A percentile compares a stretch with the other conserved stretches of the same genome.
Conservation (phyloP, 1,284 basidiomycete species). For the Pterulicium gracile region DNA sequence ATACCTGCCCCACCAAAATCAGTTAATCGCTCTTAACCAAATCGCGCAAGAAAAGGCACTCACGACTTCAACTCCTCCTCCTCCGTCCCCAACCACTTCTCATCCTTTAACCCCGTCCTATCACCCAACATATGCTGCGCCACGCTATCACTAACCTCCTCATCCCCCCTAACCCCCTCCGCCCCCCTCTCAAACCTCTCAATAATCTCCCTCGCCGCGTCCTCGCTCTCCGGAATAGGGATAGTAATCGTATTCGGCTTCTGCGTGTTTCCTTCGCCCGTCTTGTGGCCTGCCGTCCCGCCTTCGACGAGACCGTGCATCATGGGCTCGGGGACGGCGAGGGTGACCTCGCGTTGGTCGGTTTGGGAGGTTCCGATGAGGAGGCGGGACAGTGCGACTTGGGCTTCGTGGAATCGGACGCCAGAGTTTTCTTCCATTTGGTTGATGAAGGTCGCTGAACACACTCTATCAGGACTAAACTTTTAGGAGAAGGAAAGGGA, state of each 20-base stretch:
- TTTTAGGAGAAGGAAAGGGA: too few relatives aligned
- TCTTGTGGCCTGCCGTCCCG: too few relatives aligned
- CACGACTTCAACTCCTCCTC: constrained; percentile 75
- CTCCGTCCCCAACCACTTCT: constrained; percentile 74
- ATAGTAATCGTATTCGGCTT: constrained; percentile 45
- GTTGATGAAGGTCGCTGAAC: constrained; percentile 43
- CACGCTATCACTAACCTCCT: constrained; percentile 61
- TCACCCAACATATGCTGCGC: constrained; percentile 69
- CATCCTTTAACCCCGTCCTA: constrained; percentile 47
- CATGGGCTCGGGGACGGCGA: constrained; percentile 9
- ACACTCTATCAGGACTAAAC: neutral
- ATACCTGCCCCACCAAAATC: constrained; percentile 35
- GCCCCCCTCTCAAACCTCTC: constrained; percentile 58
- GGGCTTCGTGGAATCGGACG: constrained; percentile 75
- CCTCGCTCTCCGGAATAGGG: constrained; percentile 50
- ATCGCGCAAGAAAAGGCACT: constrained; percentile 22
- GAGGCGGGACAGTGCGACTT: constrained; percentile 77
- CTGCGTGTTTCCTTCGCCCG: constrained; percentile 37
- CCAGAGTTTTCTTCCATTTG: constrained; percentile 68
- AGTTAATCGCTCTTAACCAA: constrained; percentile 5
- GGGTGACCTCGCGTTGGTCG: neutral
- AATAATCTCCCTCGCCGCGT: constrained; percentile 58
- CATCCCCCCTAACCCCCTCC: constrained; percentile 39
- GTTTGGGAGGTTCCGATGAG: constrained; percentile 48
- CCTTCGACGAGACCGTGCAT: constrained; percentile 22